Evolutionary conservation across 257 asterid species (phyloP).

Genomic region (Anisodus tanguticus): DNA sequence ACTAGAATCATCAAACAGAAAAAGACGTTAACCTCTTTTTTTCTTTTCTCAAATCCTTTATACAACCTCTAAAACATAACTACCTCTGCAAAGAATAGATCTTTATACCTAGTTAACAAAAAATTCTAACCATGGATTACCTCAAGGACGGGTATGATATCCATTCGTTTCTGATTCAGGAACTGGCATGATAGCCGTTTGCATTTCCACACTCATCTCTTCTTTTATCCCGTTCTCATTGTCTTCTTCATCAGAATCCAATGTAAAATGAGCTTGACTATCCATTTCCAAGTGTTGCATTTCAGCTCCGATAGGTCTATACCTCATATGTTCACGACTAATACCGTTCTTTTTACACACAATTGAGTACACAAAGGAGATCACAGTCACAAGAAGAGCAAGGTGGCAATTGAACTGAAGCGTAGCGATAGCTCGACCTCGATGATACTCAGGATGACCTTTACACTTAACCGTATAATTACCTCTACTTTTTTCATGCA

Average conservation of each 20-base stretch:
- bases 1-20: conserved; percentile 20
- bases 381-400: conserved; percentile 66
- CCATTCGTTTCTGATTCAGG: conserved; percentile 62
- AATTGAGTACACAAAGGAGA: conserved; percentile 53
- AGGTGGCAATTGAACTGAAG: conserved; percentile 90
- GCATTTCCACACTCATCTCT: conserved; percentile 62
- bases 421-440: conserved; percentile 88
- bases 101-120: conserved; percentile 16
- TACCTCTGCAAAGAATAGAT: conserved; percentile 36
- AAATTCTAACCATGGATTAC: conserved; percentile 31
- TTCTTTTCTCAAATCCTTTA: conserved; percentile 25
- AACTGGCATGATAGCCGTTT: conserved; percentile 43
- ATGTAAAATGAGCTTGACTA: conserved; percentile 55
- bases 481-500: conserved; percentile 82
- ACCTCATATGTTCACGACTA: conserved; percentile 48
- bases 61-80: conserved; percentile 33
- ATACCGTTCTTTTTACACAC: conserved; percentile 61
- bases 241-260: conserved; percentile 76
- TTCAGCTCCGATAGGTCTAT: conserved; percentile 73
- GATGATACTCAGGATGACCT: conserved; percentile 85
- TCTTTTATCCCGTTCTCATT: conserved; percentile 58
- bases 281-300: conserved; percentile 47
- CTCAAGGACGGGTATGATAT: conserved; percentile 55
- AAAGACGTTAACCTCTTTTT: not conserved
- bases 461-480: conserved; percentile 83